Conservation (phyloP, 768 basidiomycete species). For the Mrakia frigida region DNA sequence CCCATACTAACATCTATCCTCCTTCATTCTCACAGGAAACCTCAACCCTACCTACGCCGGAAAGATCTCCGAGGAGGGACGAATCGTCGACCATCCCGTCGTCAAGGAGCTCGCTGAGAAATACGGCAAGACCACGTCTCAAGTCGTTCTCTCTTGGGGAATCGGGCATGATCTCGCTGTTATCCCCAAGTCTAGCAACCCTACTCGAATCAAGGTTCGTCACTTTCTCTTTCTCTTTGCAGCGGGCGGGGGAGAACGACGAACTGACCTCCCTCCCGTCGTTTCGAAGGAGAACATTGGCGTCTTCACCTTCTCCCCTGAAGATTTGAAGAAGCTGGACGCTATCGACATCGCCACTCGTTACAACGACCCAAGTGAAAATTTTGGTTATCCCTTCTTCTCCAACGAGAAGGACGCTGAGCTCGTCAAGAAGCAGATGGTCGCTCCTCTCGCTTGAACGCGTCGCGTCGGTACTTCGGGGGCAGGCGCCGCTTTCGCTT, state of each 20-base stretch:
- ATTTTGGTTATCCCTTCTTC: conserved; percentile 23
- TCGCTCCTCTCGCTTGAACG: neutral
- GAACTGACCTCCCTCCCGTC: neutral
- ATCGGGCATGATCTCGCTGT: conserved; percentile 20
- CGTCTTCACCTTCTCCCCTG: conserved; percentile 18
- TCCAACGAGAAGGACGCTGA: conserved; percentile 13
- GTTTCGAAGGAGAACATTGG: conserved; percentile 15
- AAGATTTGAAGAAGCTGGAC: conserved; percentile 23
- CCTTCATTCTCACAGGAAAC: neutral
- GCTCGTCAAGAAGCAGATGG: conserved; percentile 29
- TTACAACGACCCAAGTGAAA: conserved; percentile 21
- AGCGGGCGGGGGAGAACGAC: neutral
- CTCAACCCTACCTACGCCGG: conserved; percentile 20
- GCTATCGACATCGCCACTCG: conserved; percentile 8
- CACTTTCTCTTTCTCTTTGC: accelerated
- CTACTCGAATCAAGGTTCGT: conserved; percentile 9
- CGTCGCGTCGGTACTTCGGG: neutral
- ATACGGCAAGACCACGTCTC: conserved; percentile 16
- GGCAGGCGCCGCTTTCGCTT: neutral
- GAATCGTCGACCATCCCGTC: conserved; percentile 28
- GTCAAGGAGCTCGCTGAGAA: conserved; percentile 22
- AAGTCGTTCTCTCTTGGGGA: conserved; percentile 24
- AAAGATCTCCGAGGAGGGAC: conserved; percentile 22
- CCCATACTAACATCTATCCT: neutral
- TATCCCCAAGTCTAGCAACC: conserved; percentile 26